Conservation (phyloP, 805 yeast species). For the Metschnikowia drakensbergensis region DNA sequence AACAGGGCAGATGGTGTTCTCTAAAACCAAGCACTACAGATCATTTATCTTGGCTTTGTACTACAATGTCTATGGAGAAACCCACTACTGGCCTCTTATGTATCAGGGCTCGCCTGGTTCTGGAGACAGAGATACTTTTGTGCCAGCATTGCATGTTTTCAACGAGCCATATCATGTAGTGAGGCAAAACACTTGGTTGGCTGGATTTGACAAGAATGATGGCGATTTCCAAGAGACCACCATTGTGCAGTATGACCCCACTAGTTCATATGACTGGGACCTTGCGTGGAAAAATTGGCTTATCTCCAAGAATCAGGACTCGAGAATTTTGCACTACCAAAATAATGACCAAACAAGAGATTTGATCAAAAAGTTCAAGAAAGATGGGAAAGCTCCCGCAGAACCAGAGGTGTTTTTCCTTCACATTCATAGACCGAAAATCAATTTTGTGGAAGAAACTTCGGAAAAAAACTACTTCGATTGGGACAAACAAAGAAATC, state of each 20-base stretch:
- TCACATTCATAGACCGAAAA: slow-evolving; percentile 23
- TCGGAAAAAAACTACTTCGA: slow-evolving; percentile 9
- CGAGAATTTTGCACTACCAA: slow-evolving; percentile 19
- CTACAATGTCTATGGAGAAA: slow-evolving; percentile 30
- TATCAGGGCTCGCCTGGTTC: slow-evolving; percentile 35
- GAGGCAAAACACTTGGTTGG: slow-evolving; percentile 23
- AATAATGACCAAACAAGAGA: slow-evolving; percentile 12
- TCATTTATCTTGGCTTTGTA: slow-evolving; percentile 29
- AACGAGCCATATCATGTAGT: slow-evolving; percentile 30
- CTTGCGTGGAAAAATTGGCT: slow-evolving; percentile 17
- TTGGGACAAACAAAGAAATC: slow-evolving; percentile 18
- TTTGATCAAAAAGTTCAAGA: slow-evolving; percentile 13
- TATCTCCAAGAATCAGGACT: slow-evolving; percentile 15
- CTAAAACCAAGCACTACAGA: slow-evolving; percentile 28
- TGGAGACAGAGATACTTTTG: slow-evolving; percentile 37
- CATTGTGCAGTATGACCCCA: slow-evolving; percentile 24
- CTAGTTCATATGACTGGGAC: slow-evolving; percentile 10
- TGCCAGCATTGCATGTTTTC: slow-evolving; percentile 36
- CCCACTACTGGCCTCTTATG: slow-evolving; percentile 26
- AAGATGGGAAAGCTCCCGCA: slow-evolving; percentile 1
- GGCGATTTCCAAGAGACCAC: slow-evolving; percentile 21
- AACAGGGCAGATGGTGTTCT: slow-evolving; percentile 34
- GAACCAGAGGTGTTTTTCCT: slow-evolving; percentile 19
- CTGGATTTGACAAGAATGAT: slow-evolving; percentile 14
- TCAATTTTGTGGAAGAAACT: slow-evolving; percentile 11